Evolutionary conservation across 192 early-diverging fungal genomes (phyloP).

Genomic region (Allomyces macrogynus): DNA sequence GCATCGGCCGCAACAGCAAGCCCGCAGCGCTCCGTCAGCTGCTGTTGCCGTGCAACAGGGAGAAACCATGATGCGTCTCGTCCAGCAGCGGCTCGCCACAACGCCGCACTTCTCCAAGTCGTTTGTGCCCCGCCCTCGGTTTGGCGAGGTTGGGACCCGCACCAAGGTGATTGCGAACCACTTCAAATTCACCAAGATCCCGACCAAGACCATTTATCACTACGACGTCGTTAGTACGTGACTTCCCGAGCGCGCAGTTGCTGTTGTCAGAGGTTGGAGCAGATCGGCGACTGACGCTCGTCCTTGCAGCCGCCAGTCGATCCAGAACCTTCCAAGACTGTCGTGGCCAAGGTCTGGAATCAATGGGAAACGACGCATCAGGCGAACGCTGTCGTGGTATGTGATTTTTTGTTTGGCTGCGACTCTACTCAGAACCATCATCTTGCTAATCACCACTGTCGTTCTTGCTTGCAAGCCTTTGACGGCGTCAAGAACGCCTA

Average conservation of each 20-base stretch:
- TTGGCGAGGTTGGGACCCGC: slow-evolving; percentile 20
- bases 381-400: neutral
- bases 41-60: no score
- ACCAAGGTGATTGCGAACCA: slow-evolving; percentile 45
- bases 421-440: neutral
- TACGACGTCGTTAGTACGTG: no score
- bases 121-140: slow-evolving; percentile 19
- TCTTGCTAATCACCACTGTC: neutral
- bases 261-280: no score
- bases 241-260: no score
- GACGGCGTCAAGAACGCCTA: slow-evolving; percentile 70
- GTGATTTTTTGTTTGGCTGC: neutral
- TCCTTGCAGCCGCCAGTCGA: neutral
- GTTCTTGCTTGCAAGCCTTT: slow-evolving; percentile 30
- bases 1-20: no score
- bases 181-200: slow-evolving; percentile 7
- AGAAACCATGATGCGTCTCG: no score
- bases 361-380: slow-evolving; percentile 28
- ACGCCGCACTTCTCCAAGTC: no score
- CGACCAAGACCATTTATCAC: no score
- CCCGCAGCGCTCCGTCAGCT: no score
- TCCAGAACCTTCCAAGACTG: slow-evolving; percentile 1
- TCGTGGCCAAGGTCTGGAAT: neutral
- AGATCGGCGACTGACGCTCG: neutral
- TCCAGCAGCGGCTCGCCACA: no score